A percentile compares a stretch with the other conserved stretches of the same genome.
Evolutionary conservation across 2,329 filamentous ascomycete genomes (phyloP).

Genomic region (Bipolaris oryzae): DNA sequence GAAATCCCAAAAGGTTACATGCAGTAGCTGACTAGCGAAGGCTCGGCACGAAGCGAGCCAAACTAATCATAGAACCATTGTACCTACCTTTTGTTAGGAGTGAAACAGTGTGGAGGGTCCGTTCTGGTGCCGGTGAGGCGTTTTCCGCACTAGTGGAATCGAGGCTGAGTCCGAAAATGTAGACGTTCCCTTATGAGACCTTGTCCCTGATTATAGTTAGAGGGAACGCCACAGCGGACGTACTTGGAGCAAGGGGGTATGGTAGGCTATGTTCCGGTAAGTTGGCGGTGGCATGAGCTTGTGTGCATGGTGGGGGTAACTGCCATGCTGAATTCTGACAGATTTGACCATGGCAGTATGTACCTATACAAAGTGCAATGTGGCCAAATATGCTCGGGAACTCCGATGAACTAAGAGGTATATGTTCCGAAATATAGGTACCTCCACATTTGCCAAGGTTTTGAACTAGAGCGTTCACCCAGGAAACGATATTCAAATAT

Average conservation of each 20-base stretch:
- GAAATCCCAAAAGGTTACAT: slow-evolving; percentile 18
- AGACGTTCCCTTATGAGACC: slow-evolving; percentile 18
- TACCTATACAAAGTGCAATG: slow-evolving; percentile 19
- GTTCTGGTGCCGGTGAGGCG: slow-evolving; percentile 19
- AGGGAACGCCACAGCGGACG: slow-evolving; percentile 25
- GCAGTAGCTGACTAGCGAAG: slow-evolving; percentile 38
- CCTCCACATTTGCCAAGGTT: neutral
- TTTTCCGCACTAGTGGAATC: slow-evolving; percentile 14
- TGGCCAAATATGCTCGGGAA: slow-evolving; percentile 35
- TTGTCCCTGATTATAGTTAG: slow-evolving; percentile 17
- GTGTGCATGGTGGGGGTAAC: slow-evolving; percentile 39
- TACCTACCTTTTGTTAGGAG: slow-evolving; percentile 23
- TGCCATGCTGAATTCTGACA: slow-evolving; percentile 16
- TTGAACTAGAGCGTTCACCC: neutral
- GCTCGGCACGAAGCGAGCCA: slow-evolving; percentile 25
- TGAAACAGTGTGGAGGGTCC: slow-evolving; percentile 29
- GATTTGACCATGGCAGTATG: slow-evolving; percentile 18
- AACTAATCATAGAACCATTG: slow-evolving; percentile 24
- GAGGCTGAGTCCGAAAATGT: slow-evolving; percentile 24
- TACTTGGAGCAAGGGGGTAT: slow-evolving; percentile 26
- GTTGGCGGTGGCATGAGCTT: slow-evolving; percentile 31
- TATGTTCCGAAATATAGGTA: slow-evolving; percentile 15
- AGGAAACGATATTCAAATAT: too few species aligned
- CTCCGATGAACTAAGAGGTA: slow-evolving; percentile 27
- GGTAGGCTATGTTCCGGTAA: slow-evolving; percentile 40